Evolutionary conservation across 2,329 filamentous ascomycete species (phyloP), one percentile per base, ranked within the genome.

Genomic region (Lomentospora prolificans): DNA sequence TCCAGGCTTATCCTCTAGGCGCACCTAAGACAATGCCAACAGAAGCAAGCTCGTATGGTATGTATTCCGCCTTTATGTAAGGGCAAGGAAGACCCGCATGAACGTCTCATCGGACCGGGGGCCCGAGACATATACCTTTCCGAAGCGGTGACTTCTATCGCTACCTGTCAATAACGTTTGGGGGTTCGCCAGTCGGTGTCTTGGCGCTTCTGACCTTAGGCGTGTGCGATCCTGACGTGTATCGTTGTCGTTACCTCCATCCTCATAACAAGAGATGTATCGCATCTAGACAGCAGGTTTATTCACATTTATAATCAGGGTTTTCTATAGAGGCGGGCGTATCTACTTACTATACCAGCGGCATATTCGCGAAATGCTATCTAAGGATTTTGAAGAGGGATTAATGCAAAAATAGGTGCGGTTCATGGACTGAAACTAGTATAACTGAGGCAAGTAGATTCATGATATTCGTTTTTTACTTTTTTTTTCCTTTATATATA

Each of bases 41-140:
- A 8, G 46, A 51, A 2, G 25, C 30, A 19, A 27, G 44, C 3
- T 51, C 53, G 2, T 55, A 48, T 28, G 53, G 53, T 28, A 33
- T 55, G 12, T 55, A 55, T 30, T 33, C 44, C 2, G 24, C 31
- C n/a, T 55, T 55, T n/a, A 50, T 55, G 6, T 46, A 50, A 10
- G 44, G 44, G 14, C 28, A 51, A 6, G 44, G 22, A 5, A 17
- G 44, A 14, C 44, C 44, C 12, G 17, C 22, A 48, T 48, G 14
- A 22, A 48, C 10, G 22, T n/a, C 44, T 10, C 3, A 10, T 19
- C 22, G 17, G 22, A 17, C 6, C 2, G 36, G n/a, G n/a, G 36
- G 36, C n/a, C 36, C 36, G 10, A 39, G 19, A 17, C 12, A 10
- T 14, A 39, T 19, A 19, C 7, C n/a, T 41, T 17, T 41, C 36